These are phyloP conservation scores for Leptosphaerulina australis DNA, from an alignment of 2,329 filamentous ascomycete genomes.

Conservation along the genomic window DNA sequence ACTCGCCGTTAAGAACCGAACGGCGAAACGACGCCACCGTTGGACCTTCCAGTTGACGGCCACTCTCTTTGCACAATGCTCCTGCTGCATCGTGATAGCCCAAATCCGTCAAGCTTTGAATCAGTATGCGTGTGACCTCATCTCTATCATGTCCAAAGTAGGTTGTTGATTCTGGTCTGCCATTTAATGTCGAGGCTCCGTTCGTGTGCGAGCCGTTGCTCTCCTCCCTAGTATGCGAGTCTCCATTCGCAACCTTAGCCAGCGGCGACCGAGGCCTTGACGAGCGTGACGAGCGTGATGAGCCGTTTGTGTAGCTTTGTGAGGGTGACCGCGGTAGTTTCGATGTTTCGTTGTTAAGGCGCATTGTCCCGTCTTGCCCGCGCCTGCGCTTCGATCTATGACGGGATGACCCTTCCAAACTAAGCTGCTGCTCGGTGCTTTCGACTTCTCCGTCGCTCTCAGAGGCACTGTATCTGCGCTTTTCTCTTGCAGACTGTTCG, in stretches of 20 bases:
- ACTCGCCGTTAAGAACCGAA: slow-evolving; percentile 79
- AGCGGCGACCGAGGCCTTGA: slow-evolving; percentile 39
- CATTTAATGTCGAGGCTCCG: slow-evolving; percentile 44
- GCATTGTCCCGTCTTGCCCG: slow-evolving; percentile 50
- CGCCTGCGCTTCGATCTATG: slow-evolving; percentile 53
- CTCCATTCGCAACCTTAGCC: slow-evolving; percentile 51
- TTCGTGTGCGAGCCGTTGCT: slow-evolving; percentile 55
- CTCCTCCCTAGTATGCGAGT: slow-evolving; percentile 46
- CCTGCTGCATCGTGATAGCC: slow-evolving; percentile 81
- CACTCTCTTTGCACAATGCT: slow-evolving; percentile 78
- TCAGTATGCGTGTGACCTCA: slow-evolving; percentile 89
- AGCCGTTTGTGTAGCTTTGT: slow-evolving; percentile 49
- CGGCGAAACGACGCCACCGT: slow-evolving; percentile 84
- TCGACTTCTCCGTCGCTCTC: slow-evolving; percentile 35
- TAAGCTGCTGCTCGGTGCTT: slow-evolving; percentile 23
- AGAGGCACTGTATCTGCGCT: slow-evolving; percentile 45
- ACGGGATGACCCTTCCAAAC: slow-evolving; percentile 42
- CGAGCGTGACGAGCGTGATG: slow-evolving; percentile 48
- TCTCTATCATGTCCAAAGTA: slow-evolving; percentile 90
- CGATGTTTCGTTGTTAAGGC: slow-evolving; percentile 52
- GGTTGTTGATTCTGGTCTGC: slow-evolving; percentile 45
- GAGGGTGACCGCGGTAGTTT: slow-evolving; percentile 44
- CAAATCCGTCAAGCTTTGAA: slow-evolving; percentile 87
- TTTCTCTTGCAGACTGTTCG: slow-evolving; percentile 26
- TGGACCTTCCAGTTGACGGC: slow-evolving; percentile 82